Conservation (phyloP, 2,329 filamentous ascomycete species). For the Paecilomyces sp. region DNA sequence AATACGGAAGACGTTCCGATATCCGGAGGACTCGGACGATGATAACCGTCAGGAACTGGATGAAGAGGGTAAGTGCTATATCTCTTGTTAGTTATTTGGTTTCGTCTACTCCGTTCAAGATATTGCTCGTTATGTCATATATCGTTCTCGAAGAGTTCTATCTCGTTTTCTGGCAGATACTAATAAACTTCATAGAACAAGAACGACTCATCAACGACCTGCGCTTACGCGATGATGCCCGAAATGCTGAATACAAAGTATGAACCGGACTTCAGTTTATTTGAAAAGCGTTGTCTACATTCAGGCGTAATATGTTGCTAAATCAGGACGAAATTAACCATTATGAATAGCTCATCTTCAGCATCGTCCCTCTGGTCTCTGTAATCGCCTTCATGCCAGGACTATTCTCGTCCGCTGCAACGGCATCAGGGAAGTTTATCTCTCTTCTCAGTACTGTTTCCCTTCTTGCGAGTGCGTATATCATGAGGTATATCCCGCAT, state of each 20-base stretch:
- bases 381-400: slow-evolving; percentile 23
- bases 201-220: slow-evolving; percentile 33
- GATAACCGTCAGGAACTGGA: slow-evolving; percentile 59
- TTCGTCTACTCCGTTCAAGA: neutral
- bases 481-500: slow-evolving; percentile 24
- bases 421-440: slow-evolving; percentile 15
- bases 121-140: too few relatives aligned
- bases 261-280: slow-evolving; percentile 2
- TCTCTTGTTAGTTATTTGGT: neutral
- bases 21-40: slow-evolving; percentile 55
- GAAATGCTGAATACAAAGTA: slow-evolving; percentile 36
- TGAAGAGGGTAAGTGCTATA: slow-evolving; percentile 56
- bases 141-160: neutral
- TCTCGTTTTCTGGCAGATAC: neutral
- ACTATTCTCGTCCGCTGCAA: slow-evolving; percentile 16
- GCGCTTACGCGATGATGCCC: slow-evolving; percentile 27
- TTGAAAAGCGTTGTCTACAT: slow-evolving; percentile 3
- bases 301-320: too few relatives aligned
- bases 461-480: slow-evolving; percentile 30
- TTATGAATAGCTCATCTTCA: slow-evolving; percentile 21
- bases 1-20: slow-evolving; percentile 70
- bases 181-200: slow-evolving; percentile 26
- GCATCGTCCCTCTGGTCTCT: slow-evolving; percentile 28
- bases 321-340: too few relatives aligned
- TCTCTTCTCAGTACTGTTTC: slow-evolving; percentile 28